A percentile compares a stretch with the other conserved stretches of the same genome.
phyloP scores from a whole-genome alignment of 2,329 filamentous ascomycete genomes.

The Dendryphion nanum region DNA sequence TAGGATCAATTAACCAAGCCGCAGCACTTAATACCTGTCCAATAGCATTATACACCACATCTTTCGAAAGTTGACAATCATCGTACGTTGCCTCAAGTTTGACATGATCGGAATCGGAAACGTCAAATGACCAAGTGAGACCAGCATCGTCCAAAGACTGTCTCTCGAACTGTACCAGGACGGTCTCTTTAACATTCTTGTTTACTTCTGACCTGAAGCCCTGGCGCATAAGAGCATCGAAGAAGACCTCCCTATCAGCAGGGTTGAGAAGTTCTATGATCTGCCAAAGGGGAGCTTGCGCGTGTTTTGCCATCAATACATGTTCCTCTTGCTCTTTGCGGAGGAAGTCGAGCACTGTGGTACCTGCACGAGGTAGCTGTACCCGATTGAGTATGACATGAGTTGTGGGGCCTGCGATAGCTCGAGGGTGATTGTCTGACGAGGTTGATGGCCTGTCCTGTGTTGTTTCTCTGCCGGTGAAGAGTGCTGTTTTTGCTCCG shows the following conservation, averaged over 20 bases:
- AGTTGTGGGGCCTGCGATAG: not conserved
- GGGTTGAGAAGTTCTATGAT: not conserved
- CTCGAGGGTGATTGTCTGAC: not conserved
- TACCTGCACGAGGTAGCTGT: not conserved
- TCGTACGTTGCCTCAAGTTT: not conserved
- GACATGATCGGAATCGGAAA: not conserved
- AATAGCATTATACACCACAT: not conserved
- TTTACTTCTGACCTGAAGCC: not conserved
- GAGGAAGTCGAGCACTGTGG: not conserved
- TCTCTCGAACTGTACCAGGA: not conserved
- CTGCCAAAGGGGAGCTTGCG: not conserved
- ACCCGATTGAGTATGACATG: not conserved
- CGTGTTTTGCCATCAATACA: not conserved
- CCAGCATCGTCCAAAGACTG: not conserved
- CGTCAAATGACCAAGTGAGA: not conserved
- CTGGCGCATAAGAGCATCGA: not conserved
- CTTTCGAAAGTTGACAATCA: not conserved
- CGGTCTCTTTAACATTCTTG: not conserved
- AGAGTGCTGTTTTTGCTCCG: not conserved
- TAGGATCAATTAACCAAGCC: not conserved
- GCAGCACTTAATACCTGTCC: not conserved
- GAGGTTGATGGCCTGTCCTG: not conserved
- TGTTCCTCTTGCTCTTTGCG: not conserved
- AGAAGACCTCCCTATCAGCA: not conserved
- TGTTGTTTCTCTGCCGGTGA: not conserved